Conservation (phyloP, 495 filamentous ascomycete species). For the Aspergillus incahuasiensis region DNA sequence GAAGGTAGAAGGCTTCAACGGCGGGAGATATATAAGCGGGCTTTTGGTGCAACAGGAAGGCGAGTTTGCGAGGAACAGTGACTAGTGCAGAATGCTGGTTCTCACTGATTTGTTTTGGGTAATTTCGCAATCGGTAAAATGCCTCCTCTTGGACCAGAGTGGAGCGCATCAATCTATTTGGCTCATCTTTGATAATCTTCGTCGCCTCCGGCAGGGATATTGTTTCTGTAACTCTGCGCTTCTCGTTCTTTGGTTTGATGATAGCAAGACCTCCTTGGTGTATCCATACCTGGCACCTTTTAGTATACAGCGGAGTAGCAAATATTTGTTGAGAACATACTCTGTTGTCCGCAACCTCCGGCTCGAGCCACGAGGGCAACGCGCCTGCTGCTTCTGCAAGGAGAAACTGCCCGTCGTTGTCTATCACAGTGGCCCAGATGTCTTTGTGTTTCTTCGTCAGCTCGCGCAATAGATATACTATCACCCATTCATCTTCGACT, state of each 20-base stretch:
- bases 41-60: constrained; percentile 69
- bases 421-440: constrained; percentile 76
- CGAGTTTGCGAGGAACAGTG: constrained; percentile 75
- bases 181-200: constrained; percentile 48
- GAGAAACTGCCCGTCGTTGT: constrained; percentile 92
- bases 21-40: constrained; percentile 75
- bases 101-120: constrained; percentile 65
- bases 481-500: constrained; percentile 94
- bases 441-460: constrained; percentile 67
- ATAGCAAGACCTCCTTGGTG: constrained; percentile 68
- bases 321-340: constrained; percentile 34
- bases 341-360: constrained; percentile 81
- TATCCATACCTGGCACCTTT: constrained; percentile 60
- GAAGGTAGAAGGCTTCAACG: constrained; percentile 86
- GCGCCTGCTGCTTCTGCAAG: constrained; percentile 89
- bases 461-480: constrained; percentile 85
- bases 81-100: constrained; percentile 68
- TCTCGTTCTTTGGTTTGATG: constrained; percentile 54
- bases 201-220: constrained; percentile 58
- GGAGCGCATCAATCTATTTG: constrained; percentile 56
- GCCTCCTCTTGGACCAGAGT: constrained; percentile 78
- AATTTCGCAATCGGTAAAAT: constrained; percentile 79
- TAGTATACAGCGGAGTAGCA: neutral
- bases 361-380: constrained; percentile 85
- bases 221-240: constrained; percentile 36